These are phyloP conservation scores for Paecilomyces sp. DNA, from an alignment of 2,329 filamentous ascomycete genomes.

Conservation along the genomic window DNA sequence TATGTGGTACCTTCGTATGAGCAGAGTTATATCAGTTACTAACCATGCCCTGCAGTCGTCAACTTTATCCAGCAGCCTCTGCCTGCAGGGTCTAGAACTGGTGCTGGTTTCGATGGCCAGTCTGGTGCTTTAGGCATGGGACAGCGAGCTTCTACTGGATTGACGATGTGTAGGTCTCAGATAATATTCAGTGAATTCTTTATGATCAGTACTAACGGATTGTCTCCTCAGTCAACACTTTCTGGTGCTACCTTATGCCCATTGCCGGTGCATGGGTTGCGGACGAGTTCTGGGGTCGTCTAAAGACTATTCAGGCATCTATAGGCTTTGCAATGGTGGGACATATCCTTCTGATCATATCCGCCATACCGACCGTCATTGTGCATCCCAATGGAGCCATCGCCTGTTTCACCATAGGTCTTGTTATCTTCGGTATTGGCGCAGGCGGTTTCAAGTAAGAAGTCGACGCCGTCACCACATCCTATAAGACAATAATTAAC, in stretches of 20 bases:
- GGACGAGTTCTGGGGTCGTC: constrained; percentile 64
- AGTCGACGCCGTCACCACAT: constrained; percentile 40
- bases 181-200: constrained; percentile 38
- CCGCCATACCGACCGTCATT: constrained; percentile 59
- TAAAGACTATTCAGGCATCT: constrained; percentile 63
- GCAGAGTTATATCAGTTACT: background rate
- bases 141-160: constrained; percentile 40
- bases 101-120: constrained; percentile 28
- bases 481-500: background rate
- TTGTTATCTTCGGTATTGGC: constrained; percentile 63
- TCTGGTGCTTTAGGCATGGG: constrained; percentile 36
- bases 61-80: constrained; percentile 46
- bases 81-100: background rate
- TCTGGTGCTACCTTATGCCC: constrained; percentile 57
- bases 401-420: constrained; percentile 56
- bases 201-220: background rate
- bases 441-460: constrained; percentile 69
- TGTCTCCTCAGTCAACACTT: constrained; percentile 43
- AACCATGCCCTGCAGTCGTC: constrained; percentile 27
- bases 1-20: constrained; percentile 12
- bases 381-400: constrained; percentile 50
- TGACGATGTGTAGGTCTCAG: constrained; percentile 48
- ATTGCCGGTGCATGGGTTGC: constrained; percentile 57
- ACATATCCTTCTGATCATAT: constrained; percentile 60
- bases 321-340: constrained; percentile 58